phyloP scores from a whole-genome alignment of 257 asterid species.

The Solanum paucissectum region DNA sequence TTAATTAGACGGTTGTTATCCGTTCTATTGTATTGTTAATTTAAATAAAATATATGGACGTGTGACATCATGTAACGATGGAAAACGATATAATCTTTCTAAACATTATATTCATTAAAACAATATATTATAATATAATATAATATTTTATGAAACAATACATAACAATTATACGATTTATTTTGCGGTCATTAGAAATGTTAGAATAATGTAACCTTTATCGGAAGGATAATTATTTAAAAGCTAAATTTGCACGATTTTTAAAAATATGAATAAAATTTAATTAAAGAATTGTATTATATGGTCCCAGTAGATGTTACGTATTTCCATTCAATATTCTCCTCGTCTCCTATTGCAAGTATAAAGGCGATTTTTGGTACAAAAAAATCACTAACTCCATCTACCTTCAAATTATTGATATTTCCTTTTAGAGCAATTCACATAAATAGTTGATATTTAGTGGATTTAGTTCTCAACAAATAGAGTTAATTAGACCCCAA shows the following conservation, averaged over 20 bases:
- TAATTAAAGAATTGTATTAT: background rate
- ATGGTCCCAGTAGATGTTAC: background rate
- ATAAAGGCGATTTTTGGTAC: background rate
- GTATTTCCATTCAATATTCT: background rate
- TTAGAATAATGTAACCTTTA: too few species aligned
- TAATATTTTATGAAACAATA: too few species aligned
- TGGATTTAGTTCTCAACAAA: background rate
- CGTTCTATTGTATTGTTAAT: too few species aligned
- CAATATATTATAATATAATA: too few species aligned
- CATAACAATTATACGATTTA: too few species aligned
- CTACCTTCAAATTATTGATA: background rate
- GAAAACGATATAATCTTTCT: fast-evolving
- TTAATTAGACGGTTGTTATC: too few species aligned
- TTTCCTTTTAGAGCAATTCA: background rate
- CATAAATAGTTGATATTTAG: background rate
- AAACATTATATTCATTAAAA: fast-evolving
- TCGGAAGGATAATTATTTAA: background rate
- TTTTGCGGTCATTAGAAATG: too few species aligned
- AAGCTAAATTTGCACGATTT: background rate
- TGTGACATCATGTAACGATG: too few species aligned
- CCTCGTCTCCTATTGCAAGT: background rate
- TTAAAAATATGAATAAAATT: too few species aligned
- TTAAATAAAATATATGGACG: too few species aligned
- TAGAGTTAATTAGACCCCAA: background rate
- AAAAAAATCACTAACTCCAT: background rate